A percentile compares a stretch with the other conserved stretches of the same genome.
Conservation (phyloP, 2,329 filamentous ascomycete species). For the Calonectria honghensis region DNA sequence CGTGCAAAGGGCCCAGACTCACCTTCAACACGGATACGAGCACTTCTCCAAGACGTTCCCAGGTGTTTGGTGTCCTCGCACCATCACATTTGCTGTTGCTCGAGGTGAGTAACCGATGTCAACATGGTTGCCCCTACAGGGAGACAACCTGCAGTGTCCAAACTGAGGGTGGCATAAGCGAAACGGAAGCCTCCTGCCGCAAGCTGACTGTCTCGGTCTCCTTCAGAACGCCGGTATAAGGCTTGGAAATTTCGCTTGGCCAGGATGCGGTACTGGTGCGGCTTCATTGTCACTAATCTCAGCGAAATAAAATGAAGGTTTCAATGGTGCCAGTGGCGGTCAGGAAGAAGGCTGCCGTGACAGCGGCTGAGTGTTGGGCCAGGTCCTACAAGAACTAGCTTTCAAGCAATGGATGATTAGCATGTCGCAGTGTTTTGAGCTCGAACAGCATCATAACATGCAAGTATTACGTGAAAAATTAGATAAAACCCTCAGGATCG, state of each 20-base stretch:
- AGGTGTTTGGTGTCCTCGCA: background rate
- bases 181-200: slow-evolving; percentile 43
- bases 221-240: background rate
- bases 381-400: background rate
- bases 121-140: slow-evolving; percentile 41
- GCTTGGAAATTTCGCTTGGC: background rate
- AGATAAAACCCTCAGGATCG: background rate
- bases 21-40: slow-evolving; percentile 28
- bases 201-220: slow-evolving; percentile 24
- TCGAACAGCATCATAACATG: background rate
- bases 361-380: background rate
- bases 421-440: background rate
- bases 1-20: slow-evolving; percentile 15
- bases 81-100: slow-evolving; percentile 48
- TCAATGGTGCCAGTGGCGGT: slow-evolving; percentile 4
- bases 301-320: background rate
- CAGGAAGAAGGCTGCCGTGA: background rate
- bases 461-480: background rate
- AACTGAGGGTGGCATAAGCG: slow-evolving; percentile 50
- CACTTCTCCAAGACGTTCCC: background rate
- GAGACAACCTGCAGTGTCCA: slow-evolving; percentile 42
- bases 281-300: background rate
- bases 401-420: background rate
- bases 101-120: slow-evolving; percentile 47
- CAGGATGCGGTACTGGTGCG: too few species aligned